These are phyloP conservation scores for Akanthomyces dipterigenus DNA, from an alignment of 2,329 filamentous ascomycete species.

Conservation along the genomic window DNA sequence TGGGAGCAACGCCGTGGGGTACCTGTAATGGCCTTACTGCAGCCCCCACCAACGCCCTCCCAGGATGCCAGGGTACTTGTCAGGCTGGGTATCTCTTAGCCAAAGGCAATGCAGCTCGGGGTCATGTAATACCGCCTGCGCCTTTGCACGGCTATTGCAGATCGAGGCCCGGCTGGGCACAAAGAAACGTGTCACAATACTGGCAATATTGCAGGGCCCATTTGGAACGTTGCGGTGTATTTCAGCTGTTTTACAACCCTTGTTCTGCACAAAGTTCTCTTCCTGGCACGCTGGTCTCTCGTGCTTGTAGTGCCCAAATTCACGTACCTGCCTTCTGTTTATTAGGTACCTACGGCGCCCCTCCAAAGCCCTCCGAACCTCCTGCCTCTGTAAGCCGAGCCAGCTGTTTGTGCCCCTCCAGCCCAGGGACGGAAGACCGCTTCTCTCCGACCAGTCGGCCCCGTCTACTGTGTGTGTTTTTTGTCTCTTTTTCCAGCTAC, in stretches of 20 bases:
- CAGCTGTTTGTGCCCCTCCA: background rate
- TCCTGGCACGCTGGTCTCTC: background rate
- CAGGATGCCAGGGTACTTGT: too few species aligned
- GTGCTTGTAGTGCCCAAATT: background rate
- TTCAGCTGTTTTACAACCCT: background rate
- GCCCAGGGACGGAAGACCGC: background rate
- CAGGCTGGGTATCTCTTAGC: too few species aligned
- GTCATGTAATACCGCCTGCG: constrained; percentile 8
- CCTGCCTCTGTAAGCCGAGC: background rate
- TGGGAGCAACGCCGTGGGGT: too few species aligned
- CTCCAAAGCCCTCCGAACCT: too few species aligned
- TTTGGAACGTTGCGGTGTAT: background rate
- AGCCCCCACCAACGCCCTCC: background rate
- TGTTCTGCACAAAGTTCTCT: background rate
- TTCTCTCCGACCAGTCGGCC: background rate
- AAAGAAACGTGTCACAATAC: background rate
- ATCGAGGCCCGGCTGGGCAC: background rate
- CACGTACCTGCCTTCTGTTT: background rate
- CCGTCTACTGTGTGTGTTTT: background rate
- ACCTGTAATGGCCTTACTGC: too few species aligned
- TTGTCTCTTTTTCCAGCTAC: background rate
- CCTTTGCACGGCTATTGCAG: background rate
- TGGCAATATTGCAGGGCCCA: background rate
- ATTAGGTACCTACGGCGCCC: background rate
- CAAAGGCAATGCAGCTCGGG: background rate